Conservation (phyloP, 139 green algal species). For the Picochlorum sp. region DNA sequence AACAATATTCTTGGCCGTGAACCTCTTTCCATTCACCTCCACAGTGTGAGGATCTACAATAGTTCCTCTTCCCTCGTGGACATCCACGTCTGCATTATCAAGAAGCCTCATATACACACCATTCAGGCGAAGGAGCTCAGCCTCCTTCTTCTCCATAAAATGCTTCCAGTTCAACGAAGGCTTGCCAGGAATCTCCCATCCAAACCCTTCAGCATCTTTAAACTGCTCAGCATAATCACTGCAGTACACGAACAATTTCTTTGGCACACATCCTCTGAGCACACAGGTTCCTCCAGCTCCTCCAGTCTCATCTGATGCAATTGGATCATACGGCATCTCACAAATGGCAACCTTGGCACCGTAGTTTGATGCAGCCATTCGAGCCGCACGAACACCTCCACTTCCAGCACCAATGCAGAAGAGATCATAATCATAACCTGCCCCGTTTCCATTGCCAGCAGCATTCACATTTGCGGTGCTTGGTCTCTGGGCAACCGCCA, state of each 20-base stretch:
- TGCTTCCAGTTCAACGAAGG: neutral
- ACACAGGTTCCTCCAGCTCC: slow-evolving; percentile 94
- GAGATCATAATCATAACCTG: slow-evolving; percentile 65
- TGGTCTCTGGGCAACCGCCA: too few species aligned
- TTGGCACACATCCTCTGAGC: slow-evolving; percentile 95
- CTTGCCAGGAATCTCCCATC: slow-evolving; percentile 38
- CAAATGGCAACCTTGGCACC: slow-evolving; percentile 60
- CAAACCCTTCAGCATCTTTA: slow-evolving; percentile 75
- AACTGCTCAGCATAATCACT: slow-evolving; percentile 78
- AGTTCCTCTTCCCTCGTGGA: slow-evolving; percentile 68
- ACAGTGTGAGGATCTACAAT: slow-evolving; percentile 86
- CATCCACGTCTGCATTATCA: slow-evolving; percentile 54
- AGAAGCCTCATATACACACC: slow-evolving; percentile 83
- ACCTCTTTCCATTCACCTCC: slow-evolving; percentile 41
- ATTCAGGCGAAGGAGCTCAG: slow-evolving; percentile 73
- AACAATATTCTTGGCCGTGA: slow-evolving; percentile 78
- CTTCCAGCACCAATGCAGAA: slow-evolving; percentile 74
- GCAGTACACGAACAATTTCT: slow-evolving; percentile 97
- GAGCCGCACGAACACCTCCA: slow-evolving; percentile 59
- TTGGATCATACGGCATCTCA: slow-evolving; percentile 48
- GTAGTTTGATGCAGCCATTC: slow-evolving; percentile 56
- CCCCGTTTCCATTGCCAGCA: neutral
- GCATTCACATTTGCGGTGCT: too few species aligned
- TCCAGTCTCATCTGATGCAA: slow-evolving; percentile 65
- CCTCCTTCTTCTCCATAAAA: slow-evolving; percentile 71